A percentile compares a stretch with the other conserved stretches of the same genome.
These are phyloP conservation scores for Mortierella sp. DNA, from an alignment of 371 early-diverging fungal species.

Conservation along the genomic window DNA sequence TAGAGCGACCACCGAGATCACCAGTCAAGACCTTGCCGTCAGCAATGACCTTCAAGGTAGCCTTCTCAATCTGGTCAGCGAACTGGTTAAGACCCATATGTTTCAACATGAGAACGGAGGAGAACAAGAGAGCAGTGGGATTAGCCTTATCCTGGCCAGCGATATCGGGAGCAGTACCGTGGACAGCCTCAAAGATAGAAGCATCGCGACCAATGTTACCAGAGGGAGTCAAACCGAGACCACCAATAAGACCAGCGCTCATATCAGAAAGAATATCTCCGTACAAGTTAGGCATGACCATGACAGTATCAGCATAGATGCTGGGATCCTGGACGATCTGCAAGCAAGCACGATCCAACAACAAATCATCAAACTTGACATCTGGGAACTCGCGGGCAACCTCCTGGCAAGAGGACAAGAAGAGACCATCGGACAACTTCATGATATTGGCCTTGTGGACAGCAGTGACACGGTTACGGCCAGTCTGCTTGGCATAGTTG, in stretches of 20 bases:
- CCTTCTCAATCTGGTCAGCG: conserved; percentile 89
- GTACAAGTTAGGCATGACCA: conserved; percentile 99
- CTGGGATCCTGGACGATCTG: conserved; percentile 96
- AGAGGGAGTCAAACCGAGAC: conserved; percentile 97
- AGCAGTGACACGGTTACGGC: conserved; percentile 93
- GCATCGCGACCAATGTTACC: conserved; percentile 98
- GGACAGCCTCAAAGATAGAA: conserved; percentile 97
- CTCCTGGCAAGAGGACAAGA: conserved; percentile 93
- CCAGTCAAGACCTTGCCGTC: conserved; percentile 92
- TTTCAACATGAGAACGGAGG: conserved; percentile 97
- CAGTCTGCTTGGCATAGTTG: conserved; percentile 90
- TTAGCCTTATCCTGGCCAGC: conserved; percentile 88
- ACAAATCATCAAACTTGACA: conserved; percentile 91
- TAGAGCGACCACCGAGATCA: conserved; percentile 94
- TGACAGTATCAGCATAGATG: conserved; percentile 90
- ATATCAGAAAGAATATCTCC: conserved; percentile 98
- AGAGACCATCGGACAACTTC: conserved; percentile 97
- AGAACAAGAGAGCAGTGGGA: conserved; percentile 89
- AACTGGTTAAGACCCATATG: conserved; percentile 90
- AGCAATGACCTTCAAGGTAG: conserved; percentile 95
- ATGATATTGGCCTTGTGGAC: conserved; percentile 98
- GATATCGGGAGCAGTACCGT: conserved; percentile 99
- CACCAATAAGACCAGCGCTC: conserved; percentile 98
- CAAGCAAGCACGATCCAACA: conserved; percentile 94
- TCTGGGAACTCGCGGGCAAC: conserved; percentile 93